Conservation (phyloP, 2,329 filamentous ascomycete species). For the Talaromyces atroroseus region DNA sequence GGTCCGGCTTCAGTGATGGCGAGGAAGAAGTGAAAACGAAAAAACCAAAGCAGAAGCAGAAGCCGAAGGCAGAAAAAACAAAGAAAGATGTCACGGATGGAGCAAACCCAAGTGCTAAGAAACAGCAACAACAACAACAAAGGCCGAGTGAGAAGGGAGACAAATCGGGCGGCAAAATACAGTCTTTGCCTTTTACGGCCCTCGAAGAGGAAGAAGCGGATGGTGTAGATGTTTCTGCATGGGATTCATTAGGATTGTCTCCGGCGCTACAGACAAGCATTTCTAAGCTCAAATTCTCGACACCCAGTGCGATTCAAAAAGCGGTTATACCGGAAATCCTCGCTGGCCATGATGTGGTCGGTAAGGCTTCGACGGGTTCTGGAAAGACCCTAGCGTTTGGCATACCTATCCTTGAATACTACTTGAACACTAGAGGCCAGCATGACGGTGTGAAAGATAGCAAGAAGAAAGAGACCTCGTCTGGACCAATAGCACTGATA, state of each 20-base stretch:
- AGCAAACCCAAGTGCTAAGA: constrained; percentile 15
- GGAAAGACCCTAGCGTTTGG: constrained; percentile 95
- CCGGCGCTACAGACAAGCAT: constrained; percentile 66
- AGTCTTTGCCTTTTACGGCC: constrained; percentile 33
- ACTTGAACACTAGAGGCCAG: constrained; percentile 50
- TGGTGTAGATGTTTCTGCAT: constrained; percentile 66
- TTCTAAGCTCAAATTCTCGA: constrained; percentile 70
- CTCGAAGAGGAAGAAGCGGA: constrained; percentile 43
- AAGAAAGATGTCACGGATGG: constrained; percentile 34
- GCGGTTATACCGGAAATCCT: constrained; percentile 76
- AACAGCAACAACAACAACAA: constrained; percentile 23
- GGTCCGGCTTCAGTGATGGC: constrained; percentile 60
- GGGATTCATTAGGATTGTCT: constrained; percentile 70
- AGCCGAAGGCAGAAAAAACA: constrained; percentile 22
- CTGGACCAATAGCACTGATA: constrained; percentile 65
- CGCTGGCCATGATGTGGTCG: constrained; percentile 82
- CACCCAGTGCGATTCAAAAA: constrained; percentile 76
- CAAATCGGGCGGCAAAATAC: constrained; percentile 24
- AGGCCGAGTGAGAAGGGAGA: constrained; percentile 22
- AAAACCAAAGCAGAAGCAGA: constrained; percentile 13
- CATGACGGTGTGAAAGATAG: constrained; percentile 27
- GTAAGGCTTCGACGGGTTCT: constrained; percentile 92
- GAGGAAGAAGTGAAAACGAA: constrained; percentile 25
- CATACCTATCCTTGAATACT: constrained; percentile 85
- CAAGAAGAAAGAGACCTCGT: constrained; percentile 35